These are phyloP conservation scores for Ustilago crameri DNA, from an alignment of 1,284 basidiomycete genomes.

Conservation along the genomic window DNA sequence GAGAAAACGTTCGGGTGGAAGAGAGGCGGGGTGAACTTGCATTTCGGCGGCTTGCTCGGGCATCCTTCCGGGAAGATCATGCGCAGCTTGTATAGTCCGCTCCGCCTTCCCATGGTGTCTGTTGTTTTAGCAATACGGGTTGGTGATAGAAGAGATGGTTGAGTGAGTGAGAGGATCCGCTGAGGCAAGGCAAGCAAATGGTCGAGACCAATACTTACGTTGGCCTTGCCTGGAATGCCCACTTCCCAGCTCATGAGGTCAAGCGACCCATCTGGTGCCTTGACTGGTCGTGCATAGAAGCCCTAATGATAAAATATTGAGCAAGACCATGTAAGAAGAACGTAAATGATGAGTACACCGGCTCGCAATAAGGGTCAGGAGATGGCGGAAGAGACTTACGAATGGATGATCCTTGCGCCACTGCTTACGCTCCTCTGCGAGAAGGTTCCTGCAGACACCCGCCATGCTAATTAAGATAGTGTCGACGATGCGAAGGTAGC, in stretches of 20 bases:
- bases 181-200: no score
- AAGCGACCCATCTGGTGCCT: slow-evolving; percentile 89
- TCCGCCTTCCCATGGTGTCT: slow-evolving; percentile 98
- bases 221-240: slow-evolving; percentile 72
- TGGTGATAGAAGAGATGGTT: no score
- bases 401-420: slow-evolving; percentile 99
- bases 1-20: slow-evolving; percentile 99
- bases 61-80: slow-evolving; percentile 77
- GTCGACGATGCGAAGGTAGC: no score
- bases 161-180: no score
- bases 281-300: slow-evolving; percentile 92
- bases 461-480: slow-evolving; percentile 29
- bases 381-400: slow-evolving; percentile 73
- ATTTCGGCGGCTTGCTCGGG: slow-evolving; percentile 94
- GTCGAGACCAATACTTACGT: slow-evolving; percentile 61
- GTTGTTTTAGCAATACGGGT: not conserved
- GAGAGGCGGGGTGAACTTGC: slow-evolving; percentile 95
- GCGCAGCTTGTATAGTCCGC: slow-evolving; percentile 90
- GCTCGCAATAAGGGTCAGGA: no score
- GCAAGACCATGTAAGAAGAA: not conserved
- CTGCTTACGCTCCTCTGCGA: slow-evolving; percentile 96
- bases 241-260: slow-evolving; percentile 99
- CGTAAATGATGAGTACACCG: not conserved
- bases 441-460: slow-evolving; percentile 69
- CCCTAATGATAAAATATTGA: slow-evolving; percentile 74